These are phyloP conservation scores for Chrysoporthe puriensis DNA, from an alignment of 2,329 filamentous ascomycete genomes.

Conservation along the genomic window DNA sequence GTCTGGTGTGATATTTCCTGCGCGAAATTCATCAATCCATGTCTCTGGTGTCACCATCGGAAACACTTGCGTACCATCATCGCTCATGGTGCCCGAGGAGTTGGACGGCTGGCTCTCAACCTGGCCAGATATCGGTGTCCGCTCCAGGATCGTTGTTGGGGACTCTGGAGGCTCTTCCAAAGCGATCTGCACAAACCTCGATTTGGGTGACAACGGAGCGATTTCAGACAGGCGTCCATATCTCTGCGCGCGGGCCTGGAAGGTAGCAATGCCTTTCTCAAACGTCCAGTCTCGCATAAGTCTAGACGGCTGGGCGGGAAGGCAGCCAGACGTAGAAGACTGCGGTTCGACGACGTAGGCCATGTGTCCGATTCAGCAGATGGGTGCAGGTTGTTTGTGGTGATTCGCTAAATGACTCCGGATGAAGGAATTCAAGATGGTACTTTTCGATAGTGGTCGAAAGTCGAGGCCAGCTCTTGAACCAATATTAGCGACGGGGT, in stretches of 20 bases:
- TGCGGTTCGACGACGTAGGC: not conserved
- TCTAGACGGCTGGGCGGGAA: not conserved
- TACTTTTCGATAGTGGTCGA: not conserved
- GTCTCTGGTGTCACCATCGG: no score
- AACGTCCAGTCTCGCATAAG: constrained; percentile 20
- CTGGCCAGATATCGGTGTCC: not conserved
- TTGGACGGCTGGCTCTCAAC: not conserved
- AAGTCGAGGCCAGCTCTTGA: no score
- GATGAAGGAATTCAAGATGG: not conserved
- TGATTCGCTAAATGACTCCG: not conserved
- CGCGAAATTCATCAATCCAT: not conserved
- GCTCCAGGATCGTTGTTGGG: not conserved
- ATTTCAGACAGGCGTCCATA: constrained; percentile 9
- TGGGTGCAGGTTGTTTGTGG: not conserved
- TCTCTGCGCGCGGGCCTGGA: constrained; percentile 10
- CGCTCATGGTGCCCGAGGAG: no score
- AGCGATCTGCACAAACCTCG: constrained; percentile 4
- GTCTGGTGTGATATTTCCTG: not conserved
- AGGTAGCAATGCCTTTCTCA: constrained; percentile 6
- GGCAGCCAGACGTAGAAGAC: not conserved
- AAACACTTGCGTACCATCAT: not conserved
- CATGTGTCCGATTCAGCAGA: not conserved
- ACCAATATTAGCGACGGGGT: no score
- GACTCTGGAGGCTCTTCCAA: constrained; percentile 1
- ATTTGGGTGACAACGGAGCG: constrained; percentile 13